Evolutionary conservation across 495 filamentous ascomycete genomes (phyloP), one percentile per base, ranked within the genome.

Genomic region (Tuber brumale): DNA sequence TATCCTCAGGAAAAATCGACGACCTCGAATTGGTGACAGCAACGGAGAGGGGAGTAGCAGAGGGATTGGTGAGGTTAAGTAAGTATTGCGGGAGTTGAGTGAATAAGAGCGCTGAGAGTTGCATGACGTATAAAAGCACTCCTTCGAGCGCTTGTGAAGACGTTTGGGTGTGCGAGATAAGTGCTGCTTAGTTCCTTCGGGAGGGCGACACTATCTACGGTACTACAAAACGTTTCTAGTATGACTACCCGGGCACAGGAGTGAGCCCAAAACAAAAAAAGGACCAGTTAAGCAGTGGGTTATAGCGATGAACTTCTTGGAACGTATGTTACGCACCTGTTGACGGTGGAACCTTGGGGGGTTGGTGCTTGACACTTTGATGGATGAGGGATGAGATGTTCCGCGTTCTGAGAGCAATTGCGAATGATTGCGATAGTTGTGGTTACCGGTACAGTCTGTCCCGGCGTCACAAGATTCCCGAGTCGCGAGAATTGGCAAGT

Each of bases 71-170:
- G 46, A 82, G 71, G 61, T 82, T 82, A 6, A 76, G 27, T 42
- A 81, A 69, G 39, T 82, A 79, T 70, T 78, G 76, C 14, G 81
- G 81, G 27, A 82, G 72, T 69, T 81, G 76, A 5, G 76, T 76
- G 46, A 82, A 75, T 1, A 82, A 41, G 39, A 82, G 77, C 0
- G 79, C 74, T 42, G 78, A 77, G 35, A 82, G 72, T 39, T 80
- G 78, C 78, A 80, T 80, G 57, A 31, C 57, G 57, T 66, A 66
- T 66, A 66, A 31, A 31, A 18, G 27, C 1, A 66, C 57, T 31
- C 57, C 4, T 23, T 57, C 57, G 57, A 18, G 27, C 31, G 57
- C 31, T 31, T 61, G n/a, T 61, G 14, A 31, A 31, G 57, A 31
- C n/a, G n/a, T 66, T 18, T 66, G 57, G 1, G 27, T 16, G 57